Conservation (phyloP, 345 rosid species). For the Aquilaria yunnanensis region DNA sequence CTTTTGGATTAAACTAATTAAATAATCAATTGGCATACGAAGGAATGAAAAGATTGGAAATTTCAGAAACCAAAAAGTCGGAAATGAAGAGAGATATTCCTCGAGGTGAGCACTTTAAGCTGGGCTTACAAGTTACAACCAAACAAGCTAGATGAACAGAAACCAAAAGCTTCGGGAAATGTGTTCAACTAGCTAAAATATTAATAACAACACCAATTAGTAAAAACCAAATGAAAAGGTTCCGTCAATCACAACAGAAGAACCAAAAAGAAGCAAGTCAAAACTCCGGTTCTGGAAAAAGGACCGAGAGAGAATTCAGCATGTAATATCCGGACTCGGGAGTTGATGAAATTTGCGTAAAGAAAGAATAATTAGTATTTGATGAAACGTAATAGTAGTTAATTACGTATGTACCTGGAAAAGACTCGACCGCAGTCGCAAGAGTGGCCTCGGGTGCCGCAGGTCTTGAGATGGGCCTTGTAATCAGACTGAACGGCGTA, state of each 20-base stretch:
- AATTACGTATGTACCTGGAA: slow-evolving; percentile 50
- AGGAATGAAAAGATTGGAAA: too few relatives aligned
- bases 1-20: too few relatives aligned
- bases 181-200: slow-evolving; percentile 22
- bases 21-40: too few relatives aligned
- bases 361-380: too few relatives aligned
- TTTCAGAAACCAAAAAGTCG: too few relatives aligned
- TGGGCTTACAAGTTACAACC: too few relatives aligned
- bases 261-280: neutral
- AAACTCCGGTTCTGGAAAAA: slow-evolving; percentile 2
- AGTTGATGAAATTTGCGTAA: neutral
- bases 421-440: slow-evolving; percentile 98
- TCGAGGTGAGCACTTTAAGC: too few relatives aligned
- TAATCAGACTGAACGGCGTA: slow-evolving; percentile 98
- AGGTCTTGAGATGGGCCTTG: slow-evolving; percentile 96
- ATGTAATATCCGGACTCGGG: slow-evolving; percentile 8
- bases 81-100: too few relatives aligned
- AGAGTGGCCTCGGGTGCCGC: slow-evolving; percentile 95
- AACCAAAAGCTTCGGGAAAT: slow-evolving; percentile 28
- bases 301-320: neutral
- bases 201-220: neutral
- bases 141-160: neutral
- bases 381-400: neutral
- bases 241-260: slow-evolving; percentile 16
- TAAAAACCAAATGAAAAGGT: slow-evolving; percentile 17